Percentiles rank a stretch among this genome's conserved stretches.
phyloP scores from a whole-genome alignment of 2,329 filamentous ascomycete genomes.

The Spiromastix sp. region DNA sequence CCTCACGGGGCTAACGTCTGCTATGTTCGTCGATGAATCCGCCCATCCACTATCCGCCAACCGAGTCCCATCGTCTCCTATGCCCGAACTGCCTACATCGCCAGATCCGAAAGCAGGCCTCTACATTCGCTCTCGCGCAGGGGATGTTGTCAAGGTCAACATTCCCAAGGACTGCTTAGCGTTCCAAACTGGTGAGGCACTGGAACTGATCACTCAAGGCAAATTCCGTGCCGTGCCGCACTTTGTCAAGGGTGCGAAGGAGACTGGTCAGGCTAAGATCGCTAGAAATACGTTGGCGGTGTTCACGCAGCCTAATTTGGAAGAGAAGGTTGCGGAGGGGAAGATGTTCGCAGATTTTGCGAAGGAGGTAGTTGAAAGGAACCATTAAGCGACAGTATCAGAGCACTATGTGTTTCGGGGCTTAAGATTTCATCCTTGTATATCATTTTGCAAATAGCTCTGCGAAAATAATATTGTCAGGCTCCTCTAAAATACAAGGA shows the following conservation, averaged over 20 bases:
- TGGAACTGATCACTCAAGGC: constrained; percentile 84
- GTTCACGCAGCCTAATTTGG: constrained; percentile 93
- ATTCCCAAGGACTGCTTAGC: constrained; percentile 87
- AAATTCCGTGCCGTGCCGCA: constrained; percentile 91
- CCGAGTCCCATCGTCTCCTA: constrained; percentile 24
- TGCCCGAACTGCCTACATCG: constrained; percentile 62
- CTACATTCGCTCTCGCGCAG: constrained; percentile 84
- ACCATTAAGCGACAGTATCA: constrained; percentile 47
- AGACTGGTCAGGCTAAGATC: constrained; percentile 44
- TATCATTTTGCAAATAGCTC: too few relatives aligned
- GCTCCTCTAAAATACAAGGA: too few relatives aligned
- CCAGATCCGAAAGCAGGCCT: constrained; percentile 79
- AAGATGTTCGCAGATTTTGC: constrained; percentile 65
- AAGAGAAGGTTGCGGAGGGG: constrained; percentile 57
- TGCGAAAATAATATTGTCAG: too few relatives aligned
- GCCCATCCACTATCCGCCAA: constrained; percentile 21
- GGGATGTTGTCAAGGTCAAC: constrained; percentile 75
- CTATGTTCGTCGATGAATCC: constrained; percentile 88
- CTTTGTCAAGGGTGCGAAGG: constrained; percentile 71
- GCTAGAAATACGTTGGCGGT: constrained; percentile 86
- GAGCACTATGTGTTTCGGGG: too few relatives aligned
- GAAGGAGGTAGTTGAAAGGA: constrained; percentile 69
- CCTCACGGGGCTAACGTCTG: constrained; percentile 83
- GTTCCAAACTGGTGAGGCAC: constrained; percentile 89
- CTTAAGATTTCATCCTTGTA: constrained; percentile 1